Evolutionary conservation across 2,329 filamentous ascomycete species (phyloP).

Genomic region (Xylariaceae sp.): DNA sequence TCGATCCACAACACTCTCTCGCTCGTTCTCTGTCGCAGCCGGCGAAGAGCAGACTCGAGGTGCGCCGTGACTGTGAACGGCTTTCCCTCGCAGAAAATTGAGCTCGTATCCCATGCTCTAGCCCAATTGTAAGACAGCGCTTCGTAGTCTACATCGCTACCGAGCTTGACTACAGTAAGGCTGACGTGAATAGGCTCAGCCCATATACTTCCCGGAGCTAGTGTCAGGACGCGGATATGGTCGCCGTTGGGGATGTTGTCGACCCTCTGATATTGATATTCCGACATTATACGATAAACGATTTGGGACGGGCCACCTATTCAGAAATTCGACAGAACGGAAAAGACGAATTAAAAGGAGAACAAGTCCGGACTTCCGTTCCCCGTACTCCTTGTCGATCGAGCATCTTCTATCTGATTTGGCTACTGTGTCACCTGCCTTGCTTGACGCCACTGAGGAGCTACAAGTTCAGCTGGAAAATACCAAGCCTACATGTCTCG

Average conservation of each 20-base stretch:
- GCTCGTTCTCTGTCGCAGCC: neutral
- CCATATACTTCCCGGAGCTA: neutral
- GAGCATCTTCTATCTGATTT: too few species aligned
- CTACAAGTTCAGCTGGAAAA: too few species aligned
- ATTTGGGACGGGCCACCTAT: too few species aligned
- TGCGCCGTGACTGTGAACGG: neutral
- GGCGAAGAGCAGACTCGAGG: neutral
- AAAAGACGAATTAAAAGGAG: too few species aligned
- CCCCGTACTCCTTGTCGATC: too few species aligned
- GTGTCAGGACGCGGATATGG: neutral
- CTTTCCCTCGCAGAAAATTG: neutral
- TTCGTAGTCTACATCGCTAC: neutral
- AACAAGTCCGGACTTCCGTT: too few species aligned
- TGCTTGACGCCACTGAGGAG: too few species aligned
- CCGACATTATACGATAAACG: too few species aligned
- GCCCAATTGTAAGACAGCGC: neutral
- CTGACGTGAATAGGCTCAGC: neutral
- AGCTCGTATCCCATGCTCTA: neutral
- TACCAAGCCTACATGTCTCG: too few species aligned
- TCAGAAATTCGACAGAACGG: too few species aligned
- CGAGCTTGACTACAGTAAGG: neutral
- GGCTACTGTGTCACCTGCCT: too few species aligned
- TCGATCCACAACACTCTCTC: neutral
- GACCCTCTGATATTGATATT: too few species aligned
- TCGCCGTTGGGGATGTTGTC: neutral